Conservation (phyloP, 148 eudicot species). For the Silene conica region DNA sequence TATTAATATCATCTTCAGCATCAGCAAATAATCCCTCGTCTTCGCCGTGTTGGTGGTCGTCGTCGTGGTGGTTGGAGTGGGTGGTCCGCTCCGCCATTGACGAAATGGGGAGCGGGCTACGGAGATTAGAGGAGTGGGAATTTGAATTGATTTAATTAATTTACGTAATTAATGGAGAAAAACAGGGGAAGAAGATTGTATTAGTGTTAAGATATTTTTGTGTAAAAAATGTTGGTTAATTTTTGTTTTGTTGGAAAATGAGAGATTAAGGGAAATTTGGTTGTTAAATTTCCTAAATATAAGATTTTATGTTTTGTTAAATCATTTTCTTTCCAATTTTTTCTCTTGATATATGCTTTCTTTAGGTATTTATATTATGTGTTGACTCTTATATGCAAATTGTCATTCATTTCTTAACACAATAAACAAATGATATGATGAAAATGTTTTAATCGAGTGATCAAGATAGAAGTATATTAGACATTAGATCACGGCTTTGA, state of each 20-base stretch:
- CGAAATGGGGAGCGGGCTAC: slow-evolving; percentile 39
- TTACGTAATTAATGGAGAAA: slow-evolving; percentile 14
- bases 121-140: not conserved
- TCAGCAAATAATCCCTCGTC: not conserved
- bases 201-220: not conserved
- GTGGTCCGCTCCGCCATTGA: slow-evolving; percentile 47
- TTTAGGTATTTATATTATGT: not conserved
- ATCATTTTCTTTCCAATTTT: not conserved
- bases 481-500: too few species aligned
- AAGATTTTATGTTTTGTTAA: not conserved
- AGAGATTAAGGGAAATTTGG: slow-evolving; percentile 9
- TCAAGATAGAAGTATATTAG: too few species aligned
- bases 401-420: not conserved
- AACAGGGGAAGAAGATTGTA: not conserved
- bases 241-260: slow-evolving; percentile 19
- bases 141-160: not conserved
- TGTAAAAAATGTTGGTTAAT: not conserved
- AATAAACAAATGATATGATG: too few species aligned
- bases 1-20: slow-evolving; percentile 4
- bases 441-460: too few species aligned
- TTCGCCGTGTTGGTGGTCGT: not conserved
- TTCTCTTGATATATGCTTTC: not conserved
- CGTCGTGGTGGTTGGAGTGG: slow-evolving; percentile 10
- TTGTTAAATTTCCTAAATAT: slow-evolving; percentile 21
- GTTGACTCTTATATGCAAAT: not conserved